Evolutionary conservation across 2,329 filamentous ascomycete species (phyloP).

Genomic region (Talaromyces piceae): DNA sequence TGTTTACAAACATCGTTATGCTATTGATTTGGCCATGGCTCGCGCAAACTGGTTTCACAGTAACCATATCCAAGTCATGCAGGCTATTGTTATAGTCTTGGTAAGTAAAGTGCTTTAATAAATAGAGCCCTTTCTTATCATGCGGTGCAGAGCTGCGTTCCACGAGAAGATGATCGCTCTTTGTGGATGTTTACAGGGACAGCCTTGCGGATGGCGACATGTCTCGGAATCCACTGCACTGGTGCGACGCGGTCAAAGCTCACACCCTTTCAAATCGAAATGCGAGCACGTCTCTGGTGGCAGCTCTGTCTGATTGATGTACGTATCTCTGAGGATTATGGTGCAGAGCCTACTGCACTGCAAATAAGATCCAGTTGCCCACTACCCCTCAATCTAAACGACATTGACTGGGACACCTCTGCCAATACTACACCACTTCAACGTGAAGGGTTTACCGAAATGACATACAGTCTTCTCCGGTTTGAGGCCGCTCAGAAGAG

Average conservation of each 20-base stretch:
- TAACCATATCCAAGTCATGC: slow-evolving; percentile 11
- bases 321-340: slow-evolving; percentile 6
- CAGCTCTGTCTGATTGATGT: slow-evolving; percentile 13
- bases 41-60: slow-evolving; percentile 11
- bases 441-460: slow-evolving; percentile 3
- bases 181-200: slow-evolving; percentile 14
- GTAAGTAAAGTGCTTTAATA: slow-evolving; percentile 4
- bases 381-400: slow-evolving; percentile 6
- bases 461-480: slow-evolving; percentile 6
- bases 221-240: slow-evolving; percentile 14
- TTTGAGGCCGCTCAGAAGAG: not conserved
- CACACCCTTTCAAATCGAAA: slow-evolving; percentile 13
- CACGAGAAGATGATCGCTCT: slow-evolving; percentile 9
- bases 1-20: slow-evolving; percentile 7
- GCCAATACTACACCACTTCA: not conserved
- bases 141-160: slow-evolving; percentile 9
- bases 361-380: not conserved
- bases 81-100: slow-evolving; percentile 14
- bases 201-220: slow-evolving; percentile 14
- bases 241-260: slow-evolving; percentile 10
- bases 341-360: slow-evolving; percentile 1
- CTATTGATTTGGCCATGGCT: slow-evolving; percentile 12
- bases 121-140: not conserved
- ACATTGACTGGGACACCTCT: slow-evolving; percentile 2
- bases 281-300: slow-evolving; percentile 16